Evolutionary conservation across 2,329 filamentous ascomycete species (phyloP).

Genomic region (Cercospora brassicicola): DNA sequence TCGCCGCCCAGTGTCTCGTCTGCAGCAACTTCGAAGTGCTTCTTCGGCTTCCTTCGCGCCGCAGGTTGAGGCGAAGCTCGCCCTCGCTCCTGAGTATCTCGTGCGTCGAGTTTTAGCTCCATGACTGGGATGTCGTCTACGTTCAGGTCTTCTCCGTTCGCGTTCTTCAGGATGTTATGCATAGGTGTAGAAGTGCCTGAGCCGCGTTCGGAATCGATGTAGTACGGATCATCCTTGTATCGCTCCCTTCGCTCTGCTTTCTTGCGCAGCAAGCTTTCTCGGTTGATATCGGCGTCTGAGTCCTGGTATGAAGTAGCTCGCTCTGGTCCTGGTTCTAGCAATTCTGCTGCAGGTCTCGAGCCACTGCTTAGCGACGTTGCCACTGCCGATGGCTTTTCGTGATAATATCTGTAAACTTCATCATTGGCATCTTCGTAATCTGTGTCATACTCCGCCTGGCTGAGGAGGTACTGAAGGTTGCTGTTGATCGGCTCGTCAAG

Average conservation of each 20-base stretch:
- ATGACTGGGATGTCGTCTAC: slow-evolving; percentile 96
- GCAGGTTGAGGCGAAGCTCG: slow-evolving; percentile 22
- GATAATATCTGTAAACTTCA: slow-evolving; percentile 50
- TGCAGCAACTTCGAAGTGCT: slow-evolving; percentile 48
- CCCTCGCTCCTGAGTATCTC: slow-evolving; percentile 19
- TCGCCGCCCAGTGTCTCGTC: slow-evolving; percentile 51
- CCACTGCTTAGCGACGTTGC: slow-evolving; percentile 14
- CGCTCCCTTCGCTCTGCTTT: slow-evolving; percentile 76
- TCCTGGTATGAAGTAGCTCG: slow-evolving; percentile 47
- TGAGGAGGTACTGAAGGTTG: slow-evolving; percentile 67
- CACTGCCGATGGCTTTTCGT: slow-evolving; percentile 41
- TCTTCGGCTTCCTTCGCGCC: slow-evolving; percentile 36
- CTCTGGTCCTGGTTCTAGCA: slow-evolving; percentile 42
- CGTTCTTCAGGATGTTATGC: slow-evolving; percentile 66
- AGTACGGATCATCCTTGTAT: slow-evolving; percentile 92
- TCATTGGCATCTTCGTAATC: slow-evolving; percentile 45
- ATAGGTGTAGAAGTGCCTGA: slow-evolving; percentile 72
- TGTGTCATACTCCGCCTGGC: slow-evolving; percentile 49
- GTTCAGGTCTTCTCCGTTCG: slow-evolving; percentile 77
- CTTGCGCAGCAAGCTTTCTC: slow-evolving; percentile 70
- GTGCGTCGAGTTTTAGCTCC: slow-evolving; percentile 71
- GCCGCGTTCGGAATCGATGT: slow-evolving; percentile 61
- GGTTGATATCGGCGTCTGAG: slow-evolving; percentile 61
- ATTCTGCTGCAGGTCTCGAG: slow-evolving; percentile 44
- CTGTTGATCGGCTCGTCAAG: slow-evolving; percentile 80